Evolutionary conservation across 2,329 filamentous ascomycete species (phyloP), one percentile per base, ranked within the genome.

Genomic region (Colletotrichum paranaense): DNA sequence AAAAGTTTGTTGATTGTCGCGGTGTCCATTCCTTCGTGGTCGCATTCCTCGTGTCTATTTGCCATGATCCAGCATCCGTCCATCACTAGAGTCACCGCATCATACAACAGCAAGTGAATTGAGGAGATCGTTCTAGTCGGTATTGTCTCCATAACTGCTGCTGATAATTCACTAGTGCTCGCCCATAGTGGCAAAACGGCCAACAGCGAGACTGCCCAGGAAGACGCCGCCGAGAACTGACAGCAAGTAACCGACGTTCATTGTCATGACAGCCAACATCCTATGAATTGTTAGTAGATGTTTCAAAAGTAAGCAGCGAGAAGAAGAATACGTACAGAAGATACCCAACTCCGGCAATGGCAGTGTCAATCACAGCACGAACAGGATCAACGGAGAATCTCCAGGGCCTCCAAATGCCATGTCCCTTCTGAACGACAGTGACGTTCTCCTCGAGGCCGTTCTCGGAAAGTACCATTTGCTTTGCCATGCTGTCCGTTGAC

Each of bases 241-340:
- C 67, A 95, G 83, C 81, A 96, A 96, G 81, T 97, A 97, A 14
- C 94, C 94, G 19, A 96, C 89, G 78, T 97, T 97, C 86, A 94
- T 91, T 1, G 94, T 95, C 94, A 97, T 98, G 80, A 97, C 93
- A 16, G 93, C 94, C 84, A 98, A 85, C 95, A 98, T 98, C 73
- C 95, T 98, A 22, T 8, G 0, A 7, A 16, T 14, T 26, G 32
- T 30, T 53, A 55, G 53, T 14, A 32, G 30, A 16, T 55, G 11
- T 65, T 16, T n/a, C 32, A 12, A 35, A 35, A 12, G 11, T 5
- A 35, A 12, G 32, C 5, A 19, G 14, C 14, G 7, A 8, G 11
- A 2, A 60, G 8, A 28, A 9, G 32, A 19, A 6, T 42, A 91
- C 94, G 89, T 85, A 97, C 95, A 98, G 90, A 38, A 98, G 85